Evolutionary conservation across 2,329 filamentous ascomycete genomes (phyloP).

Genomic region (Aspergillus sp.): DNA sequence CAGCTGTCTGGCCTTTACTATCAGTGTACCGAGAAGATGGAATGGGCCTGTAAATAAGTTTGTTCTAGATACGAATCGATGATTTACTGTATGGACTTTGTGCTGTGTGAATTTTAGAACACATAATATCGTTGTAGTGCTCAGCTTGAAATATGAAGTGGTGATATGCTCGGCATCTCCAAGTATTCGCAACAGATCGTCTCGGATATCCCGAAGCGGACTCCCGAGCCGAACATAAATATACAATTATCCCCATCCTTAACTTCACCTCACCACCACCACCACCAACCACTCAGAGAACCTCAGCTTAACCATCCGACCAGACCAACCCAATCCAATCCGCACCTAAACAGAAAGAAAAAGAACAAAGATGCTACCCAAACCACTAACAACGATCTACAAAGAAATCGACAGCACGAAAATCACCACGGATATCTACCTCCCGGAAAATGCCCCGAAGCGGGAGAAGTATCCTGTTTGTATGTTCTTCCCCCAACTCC

Average conservation of each 20-base stretch:
- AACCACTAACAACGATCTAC: constrained; percentile 21
- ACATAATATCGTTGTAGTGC: too few species aligned
- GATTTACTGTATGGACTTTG: not conserved
- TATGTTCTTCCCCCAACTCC: constrained; percentile 11
- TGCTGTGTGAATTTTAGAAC: too few species aligned
- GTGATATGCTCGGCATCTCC: not conserved
- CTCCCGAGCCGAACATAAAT: too few species aligned
- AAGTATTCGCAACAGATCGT: not conserved
- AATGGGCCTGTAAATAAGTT: not conserved
- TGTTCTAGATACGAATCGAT: not conserved
- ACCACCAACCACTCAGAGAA: too few species aligned
- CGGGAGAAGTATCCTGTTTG: constrained; percentile 20
- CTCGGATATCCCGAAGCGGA: constrained; percentile 7
- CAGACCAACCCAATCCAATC: not conserved
- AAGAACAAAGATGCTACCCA: constrained; percentile 8
- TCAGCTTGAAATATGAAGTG: too few species aligned
- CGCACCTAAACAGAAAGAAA: not conserved
- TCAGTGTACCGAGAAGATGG: not conserved
- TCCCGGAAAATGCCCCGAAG: constrained; percentile 15
- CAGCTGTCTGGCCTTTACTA: not conserved
- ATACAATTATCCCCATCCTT: too few species aligned
- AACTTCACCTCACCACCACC: too few species aligned
- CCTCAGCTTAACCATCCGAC: too few species aligned
- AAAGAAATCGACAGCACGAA: constrained; percentile 22
- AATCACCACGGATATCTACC: constrained; percentile 29